Conservation (phyloP, 805 yeast genomes). For the Phaffomyces opuntiae region DNA sequence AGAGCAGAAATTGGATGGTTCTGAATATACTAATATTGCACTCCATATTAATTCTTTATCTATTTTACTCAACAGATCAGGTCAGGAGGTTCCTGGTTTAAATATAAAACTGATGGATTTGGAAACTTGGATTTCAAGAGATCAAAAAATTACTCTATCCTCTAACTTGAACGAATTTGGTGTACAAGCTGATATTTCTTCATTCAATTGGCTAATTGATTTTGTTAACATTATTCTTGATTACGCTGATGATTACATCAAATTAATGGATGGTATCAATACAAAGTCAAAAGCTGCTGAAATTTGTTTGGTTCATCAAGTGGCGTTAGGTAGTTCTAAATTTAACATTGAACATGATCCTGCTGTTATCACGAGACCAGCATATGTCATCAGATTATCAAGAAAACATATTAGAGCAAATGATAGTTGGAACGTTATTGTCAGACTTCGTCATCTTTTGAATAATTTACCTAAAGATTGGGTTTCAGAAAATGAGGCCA, state of each 20-base stretch:
- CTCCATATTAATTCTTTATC: conserved; percentile 12
- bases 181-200: conserved; percentile 25
- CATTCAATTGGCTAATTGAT: conserved; percentile 27
- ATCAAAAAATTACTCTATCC: conserved; percentile 13
- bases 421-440: conserved; percentile 83
- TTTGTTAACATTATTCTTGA: conserved; percentile 10
- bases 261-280: neutral
- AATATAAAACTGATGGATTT: conserved; percentile 8
- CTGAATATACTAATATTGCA: conserved; percentile 9
- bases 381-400: conserved; percentile 68
- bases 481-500: conserved; percentile 28
- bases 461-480: conserved; percentile 51
- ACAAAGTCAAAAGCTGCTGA: conserved; percentile 14
- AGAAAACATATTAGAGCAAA: conserved; percentile 69
- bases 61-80: conserved; percentile 1
- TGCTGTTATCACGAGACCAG: conserved; percentile 82
- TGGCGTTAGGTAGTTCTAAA: conserved; percentile 41
- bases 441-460: conserved; percentile 70
- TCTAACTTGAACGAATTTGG: conserved; percentile 25
- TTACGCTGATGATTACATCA: neutral
- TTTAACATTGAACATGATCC: conserved; percentile 74
- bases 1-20: conserved; percentile 5
- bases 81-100: neutral
- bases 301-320: conserved; percentile 33
- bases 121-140: conserved; percentile 28